Evolutionary conservation across 345 rosid genomes (phyloP).

Genomic region (Salix viminalis): DNA sequence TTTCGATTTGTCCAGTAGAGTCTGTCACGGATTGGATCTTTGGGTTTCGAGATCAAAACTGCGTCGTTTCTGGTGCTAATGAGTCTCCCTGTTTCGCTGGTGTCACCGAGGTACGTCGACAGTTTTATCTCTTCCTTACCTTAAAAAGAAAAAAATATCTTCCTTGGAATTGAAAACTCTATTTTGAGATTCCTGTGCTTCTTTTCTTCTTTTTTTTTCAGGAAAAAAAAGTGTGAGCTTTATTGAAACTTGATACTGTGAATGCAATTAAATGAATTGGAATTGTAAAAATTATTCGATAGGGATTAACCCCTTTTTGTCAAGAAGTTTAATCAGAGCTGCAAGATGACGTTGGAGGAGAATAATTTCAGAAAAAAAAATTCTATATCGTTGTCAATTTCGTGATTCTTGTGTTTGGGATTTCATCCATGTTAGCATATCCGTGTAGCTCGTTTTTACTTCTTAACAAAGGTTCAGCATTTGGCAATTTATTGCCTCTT

Average conservation of each 20-base stretch:
- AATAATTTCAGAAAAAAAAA: not conserved
- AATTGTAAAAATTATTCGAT: not conserved
- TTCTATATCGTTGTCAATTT: not conserved
- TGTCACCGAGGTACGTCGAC: slow-evolving; percentile 54
- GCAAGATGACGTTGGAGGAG: not conserved
- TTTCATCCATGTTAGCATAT: not conserved
- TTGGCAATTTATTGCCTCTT: not conserved
- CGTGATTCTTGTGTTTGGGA: not conserved
- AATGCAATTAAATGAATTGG: not conserved
- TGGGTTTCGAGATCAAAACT: slow-evolving; percentile 43
- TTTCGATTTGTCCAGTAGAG: slow-evolving; percentile 43
- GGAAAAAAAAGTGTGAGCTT: not conserved
- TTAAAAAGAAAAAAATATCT: not conserved
- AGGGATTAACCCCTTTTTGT: not conserved
- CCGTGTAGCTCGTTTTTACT: not conserved
- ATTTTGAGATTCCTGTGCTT: not conserved
- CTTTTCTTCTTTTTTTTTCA: no score
- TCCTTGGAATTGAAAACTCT: not conserved
- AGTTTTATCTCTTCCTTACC: not conserved
- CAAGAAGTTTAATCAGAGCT: not conserved
- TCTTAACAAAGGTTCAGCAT: not conserved
- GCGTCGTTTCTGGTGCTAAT: slow-evolving; percentile 23
- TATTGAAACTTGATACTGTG: not conserved
- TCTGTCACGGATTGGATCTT: slow-evolving; percentile 47
- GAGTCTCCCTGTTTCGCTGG: slow-evolving; percentile 36